Conservation (phyloP, 331 rosid species). For the Rosa hybrid region DNA sequence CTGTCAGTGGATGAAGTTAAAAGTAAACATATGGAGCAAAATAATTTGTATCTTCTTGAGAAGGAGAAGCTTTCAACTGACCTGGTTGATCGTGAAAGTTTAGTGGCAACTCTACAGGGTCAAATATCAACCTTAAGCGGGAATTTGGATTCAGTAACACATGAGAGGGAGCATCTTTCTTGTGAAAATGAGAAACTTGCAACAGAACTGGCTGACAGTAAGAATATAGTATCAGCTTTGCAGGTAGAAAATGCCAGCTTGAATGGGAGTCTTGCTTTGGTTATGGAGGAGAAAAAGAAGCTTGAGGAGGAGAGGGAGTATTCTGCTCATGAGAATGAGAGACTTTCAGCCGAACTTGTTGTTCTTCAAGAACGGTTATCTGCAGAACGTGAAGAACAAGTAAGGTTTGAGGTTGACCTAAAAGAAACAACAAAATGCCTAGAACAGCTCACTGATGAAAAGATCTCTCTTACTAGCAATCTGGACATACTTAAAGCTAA, state of each 20-base stretch:
- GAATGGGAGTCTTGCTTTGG: slow-evolving; percentile 52
- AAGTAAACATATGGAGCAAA: slow-evolving; percentile 54
- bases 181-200: slow-evolving; percentile 54
- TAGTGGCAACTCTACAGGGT: slow-evolving; percentile 46
- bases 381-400: slow-evolving; percentile 47
- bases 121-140: slow-evolving; percentile 56
- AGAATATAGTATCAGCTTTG: slow-evolving; percentile 50
- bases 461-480: slow-evolving; percentile 50
- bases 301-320: slow-evolving; percentile 56
- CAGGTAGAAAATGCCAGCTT: slow-evolving; percentile 56
- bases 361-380: slow-evolving; percentile 53
- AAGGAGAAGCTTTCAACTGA: slow-evolving; percentile 62
- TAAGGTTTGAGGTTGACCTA: slow-evolving; percentile 52
- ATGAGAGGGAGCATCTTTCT: slow-evolving; percentile 52
- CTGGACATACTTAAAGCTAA: slow-evolving; percentile 54
- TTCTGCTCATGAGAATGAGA: slow-evolving; percentile 53
- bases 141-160: slow-evolving; percentile 49
- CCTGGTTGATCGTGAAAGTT: slow-evolving; percentile 41
- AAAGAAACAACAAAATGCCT: slow-evolving; percentile 44
- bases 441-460: slow-evolving; percentile 69
- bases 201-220: slow-evolving; percentile 48
- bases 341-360: slow-evolving; percentile 50
- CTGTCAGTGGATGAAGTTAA: slow-evolving; percentile 48
- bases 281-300: slow-evolving; percentile 47
- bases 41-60: slow-evolving; percentile 49